phyloP scores from a whole-genome alignment of 345 rosid species.

The Lagerstroemia speciosa region DNA sequence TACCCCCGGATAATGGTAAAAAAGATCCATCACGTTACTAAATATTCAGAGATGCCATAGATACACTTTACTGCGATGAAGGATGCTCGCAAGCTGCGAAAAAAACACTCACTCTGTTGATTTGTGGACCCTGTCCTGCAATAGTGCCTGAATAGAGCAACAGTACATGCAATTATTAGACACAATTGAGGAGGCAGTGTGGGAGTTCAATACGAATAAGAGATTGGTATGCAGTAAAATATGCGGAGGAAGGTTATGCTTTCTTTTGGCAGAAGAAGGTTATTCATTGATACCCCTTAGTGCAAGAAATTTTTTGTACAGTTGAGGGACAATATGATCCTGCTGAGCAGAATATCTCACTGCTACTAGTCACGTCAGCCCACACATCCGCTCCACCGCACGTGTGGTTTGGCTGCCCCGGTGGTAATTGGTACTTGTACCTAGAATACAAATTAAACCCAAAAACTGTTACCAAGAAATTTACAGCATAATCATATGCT shows the following conservation, averaged over 20 bases:
- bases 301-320: constrained; percentile 67
- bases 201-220: neutral
- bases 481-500: no score
- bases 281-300: constrained; percentile 55
- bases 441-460: constrained; percentile 31
- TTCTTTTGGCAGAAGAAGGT: no score
- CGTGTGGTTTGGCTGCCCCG: constrained; percentile 61
- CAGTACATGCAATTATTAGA: neutral
- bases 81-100: neutral
- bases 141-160: constrained; percentile 50
- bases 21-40: neutral
- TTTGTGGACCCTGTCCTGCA: constrained; percentile 88
- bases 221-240: neutral
- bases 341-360: constrained; percentile 81
- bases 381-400: constrained; percentile 95
- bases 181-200: constrained; percentile 1
- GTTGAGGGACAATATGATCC: constrained; percentile 91
- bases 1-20: constrained; percentile 1
- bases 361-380: constrained; percentile 74
- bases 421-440: constrained; percentile 80
- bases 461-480: no score
- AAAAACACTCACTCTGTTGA: constrained; percentile 37
- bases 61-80: no score
- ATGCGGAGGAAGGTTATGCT: constrained; percentile 16
- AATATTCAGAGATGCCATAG: neutral